These are phyloP conservation scores for Geotrichum cucujoidarum DNA, from an alignment of 1,139 yeast species.

Conservation along the genomic window DNA sequence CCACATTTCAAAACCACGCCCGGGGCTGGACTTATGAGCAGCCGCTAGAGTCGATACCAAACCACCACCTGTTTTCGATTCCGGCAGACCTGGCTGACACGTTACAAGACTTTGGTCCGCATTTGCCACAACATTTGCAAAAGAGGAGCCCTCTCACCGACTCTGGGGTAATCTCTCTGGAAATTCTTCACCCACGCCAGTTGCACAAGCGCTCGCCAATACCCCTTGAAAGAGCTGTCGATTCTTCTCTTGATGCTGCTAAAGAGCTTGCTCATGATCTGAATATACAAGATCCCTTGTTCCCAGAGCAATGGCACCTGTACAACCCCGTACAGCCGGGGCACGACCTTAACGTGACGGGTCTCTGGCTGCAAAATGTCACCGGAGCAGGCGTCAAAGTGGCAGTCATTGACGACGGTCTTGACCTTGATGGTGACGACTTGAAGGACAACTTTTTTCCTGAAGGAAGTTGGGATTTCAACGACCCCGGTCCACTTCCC, in stretches of 20 bases:
- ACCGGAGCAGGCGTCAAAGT: constrained; percentile 76
- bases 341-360: constrained; percentile 80
- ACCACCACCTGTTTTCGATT: constrained; percentile 35
- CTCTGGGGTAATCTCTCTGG: constrained; percentile 17
- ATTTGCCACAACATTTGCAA: constrained; percentile 7
- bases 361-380: constrained; percentile 75
- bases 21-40: constrained; percentile 33
- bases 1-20: background rate
- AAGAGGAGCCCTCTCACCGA: constrained; percentile 4
- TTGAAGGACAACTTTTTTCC: constrained; percentile 60
- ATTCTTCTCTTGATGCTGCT: constrained; percentile 25
- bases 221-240: constrained; percentile 19
- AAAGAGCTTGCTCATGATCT: constrained; percentile 42
- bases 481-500: constrained; percentile 69
- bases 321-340: constrained; percentile 68
- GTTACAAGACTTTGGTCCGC: constrained; percentile 12
- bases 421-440: constrained; percentile 76
- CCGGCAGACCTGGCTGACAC: constrained; percentile 21
- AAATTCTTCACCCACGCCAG: constrained; percentile 12
- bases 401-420: constrained; percentile 91
- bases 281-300: constrained; percentile 72
- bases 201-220: constrained; percentile 15
- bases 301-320: constrained; percentile 85
- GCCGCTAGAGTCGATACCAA: constrained; percentile 31
- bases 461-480: constrained; percentile 88